Base-by-base conservation (phyloP, 495 filamentous ascomycete species). In the Penicillium samsonianum region DNA sequence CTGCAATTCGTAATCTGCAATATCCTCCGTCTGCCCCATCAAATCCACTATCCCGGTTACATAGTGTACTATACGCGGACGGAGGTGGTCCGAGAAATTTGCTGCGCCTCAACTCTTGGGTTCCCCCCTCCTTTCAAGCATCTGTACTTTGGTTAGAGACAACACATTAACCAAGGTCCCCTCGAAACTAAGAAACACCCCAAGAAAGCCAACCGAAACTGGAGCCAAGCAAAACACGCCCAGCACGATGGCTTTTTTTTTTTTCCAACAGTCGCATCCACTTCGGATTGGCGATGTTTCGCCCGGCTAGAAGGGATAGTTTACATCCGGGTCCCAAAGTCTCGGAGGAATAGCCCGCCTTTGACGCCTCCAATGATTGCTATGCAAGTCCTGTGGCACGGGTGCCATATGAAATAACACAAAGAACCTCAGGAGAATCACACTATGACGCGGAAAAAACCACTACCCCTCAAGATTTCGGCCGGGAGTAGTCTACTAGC, bases 211-310 rank as follows among this genome's bases (percentile, higher is more conserved):
- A 33, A 33, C 10, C 30, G 30, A 33, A n/a, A 2, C 35, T 16
- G n/a, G 35, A 17, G 35, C 35, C 35, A 38, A 38, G 35, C n/a
- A 38, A 17, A 38, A 38, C 16, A 17, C 35, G 6, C 35, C 14
- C n/a, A 30, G 28, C 28, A 37, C 14, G 14, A 6, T 37, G 33
- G 14, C 12, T 35, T 12, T 35, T 33, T 33, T 31, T 31, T 33
- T 33, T 7, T 22, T 9, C 45, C 45, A 48, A 48, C 45, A 20
- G 6, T 33, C 28, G 23, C n/a, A 48, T 31, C 10, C 16, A 48
- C 28, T 12, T 20, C 9, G 26, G 45, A 48, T 48, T 48, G 45
- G 45, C 28, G n/a, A 45, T 14, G 44, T 47, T 47, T 26, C 23
- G 44, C 45, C 45, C n/a, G n/a, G 26, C n/a, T 20, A 26, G 25